phyloP scores from a whole-genome alignment of 352 stramenopile genomes.

The Phytophthora rubi region DNA sequence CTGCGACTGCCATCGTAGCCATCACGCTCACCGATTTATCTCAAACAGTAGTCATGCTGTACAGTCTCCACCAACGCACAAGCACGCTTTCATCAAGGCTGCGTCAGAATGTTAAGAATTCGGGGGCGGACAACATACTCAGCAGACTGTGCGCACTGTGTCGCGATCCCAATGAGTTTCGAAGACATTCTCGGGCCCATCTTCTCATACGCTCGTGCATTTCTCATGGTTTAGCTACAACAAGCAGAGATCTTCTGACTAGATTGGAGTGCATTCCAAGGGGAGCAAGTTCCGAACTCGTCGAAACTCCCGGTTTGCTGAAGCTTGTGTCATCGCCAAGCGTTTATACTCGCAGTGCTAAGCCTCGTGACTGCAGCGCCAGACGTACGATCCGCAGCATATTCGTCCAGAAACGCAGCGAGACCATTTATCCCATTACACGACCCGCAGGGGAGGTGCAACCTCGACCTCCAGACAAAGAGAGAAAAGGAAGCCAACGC shows the following conservation, averaged over 20 bases:
- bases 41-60: constrained; percentile 23
- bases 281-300: background rate
- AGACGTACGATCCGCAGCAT: constrained; percentile 4
- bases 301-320: background rate
- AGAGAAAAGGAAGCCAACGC: background rate
- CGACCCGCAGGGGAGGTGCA: background rate
- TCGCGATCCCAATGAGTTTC: constrained; percentile 8
- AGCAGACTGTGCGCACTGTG: constrained; percentile 5
- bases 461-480: background rate
- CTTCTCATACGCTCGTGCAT: constrained; percentile 11
- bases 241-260: background rate
- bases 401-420: constrained; percentile 14
- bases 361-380: background rate
- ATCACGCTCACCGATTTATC: constrained; percentile 23
- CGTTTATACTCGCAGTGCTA: background rate
- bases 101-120: background rate
- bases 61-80: constrained; percentile 9
- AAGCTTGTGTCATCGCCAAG: constrained; percentile 7
- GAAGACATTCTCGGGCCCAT: background rate
- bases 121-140: background rate
- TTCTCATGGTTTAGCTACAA: background rate
- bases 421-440: constrained; percentile 7
- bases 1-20: constrained; percentile 8
- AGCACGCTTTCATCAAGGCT: constrained; percentile 10
- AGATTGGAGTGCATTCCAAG: constrained; percentile 5